phyloP scores from a whole-genome alignment of 306 rosid genomes.

The Rubus parviflorus region DNA sequence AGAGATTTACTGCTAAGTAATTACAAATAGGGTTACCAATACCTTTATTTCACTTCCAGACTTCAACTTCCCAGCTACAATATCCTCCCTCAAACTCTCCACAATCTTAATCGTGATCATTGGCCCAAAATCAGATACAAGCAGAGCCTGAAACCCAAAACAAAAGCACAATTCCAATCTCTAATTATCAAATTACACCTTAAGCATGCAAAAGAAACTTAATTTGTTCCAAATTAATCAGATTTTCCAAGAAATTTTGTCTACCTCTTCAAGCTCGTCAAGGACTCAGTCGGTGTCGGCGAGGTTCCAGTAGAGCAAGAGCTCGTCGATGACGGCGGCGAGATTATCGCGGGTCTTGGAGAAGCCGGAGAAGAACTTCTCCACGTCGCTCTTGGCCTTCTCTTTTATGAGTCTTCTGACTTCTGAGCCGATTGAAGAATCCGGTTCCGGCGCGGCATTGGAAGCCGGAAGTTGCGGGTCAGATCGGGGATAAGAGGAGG shows the following conservation, averaged over 20 bases:
- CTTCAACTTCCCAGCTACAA: too few relatives aligned
- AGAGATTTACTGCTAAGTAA: too few relatives aligned
- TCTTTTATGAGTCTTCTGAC: conserved; percentile 78
- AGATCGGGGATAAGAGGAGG: conserved; percentile 5
- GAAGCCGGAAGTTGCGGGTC: conserved; percentile 43
- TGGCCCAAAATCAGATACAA: conserved; percentile 91
- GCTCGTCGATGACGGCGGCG: conserved; percentile 90
- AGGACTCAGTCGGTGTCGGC: conserved; percentile 89
- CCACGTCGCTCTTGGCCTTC: conserved; percentile 91
- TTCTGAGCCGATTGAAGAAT: conserved; percentile 77
- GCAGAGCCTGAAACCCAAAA: conserved; percentile 57
- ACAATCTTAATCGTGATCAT: too few relatives aligned
- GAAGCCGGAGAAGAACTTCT: conserved; percentile 82
- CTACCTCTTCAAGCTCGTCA: conserved; percentile 95
- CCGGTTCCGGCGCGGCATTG: conserved; percentile 76
- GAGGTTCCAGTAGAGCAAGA: conserved; percentile 91
- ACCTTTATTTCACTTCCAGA: too few relatives aligned
- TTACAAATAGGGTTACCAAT: too few relatives aligned
- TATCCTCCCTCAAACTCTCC: too few relatives aligned
- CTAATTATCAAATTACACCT: background rate
- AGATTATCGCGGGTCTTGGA: conserved; percentile 85
- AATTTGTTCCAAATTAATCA: too few relatives aligned
- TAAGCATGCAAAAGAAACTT: too few relatives aligned
- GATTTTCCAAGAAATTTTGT: too few relatives aligned
- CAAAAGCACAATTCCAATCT: background rate